Evolutionary conservation across 1,284 basidiomycete genomes (phyloP).

Genomic region (Mrakiaceae sp.): DNA sequence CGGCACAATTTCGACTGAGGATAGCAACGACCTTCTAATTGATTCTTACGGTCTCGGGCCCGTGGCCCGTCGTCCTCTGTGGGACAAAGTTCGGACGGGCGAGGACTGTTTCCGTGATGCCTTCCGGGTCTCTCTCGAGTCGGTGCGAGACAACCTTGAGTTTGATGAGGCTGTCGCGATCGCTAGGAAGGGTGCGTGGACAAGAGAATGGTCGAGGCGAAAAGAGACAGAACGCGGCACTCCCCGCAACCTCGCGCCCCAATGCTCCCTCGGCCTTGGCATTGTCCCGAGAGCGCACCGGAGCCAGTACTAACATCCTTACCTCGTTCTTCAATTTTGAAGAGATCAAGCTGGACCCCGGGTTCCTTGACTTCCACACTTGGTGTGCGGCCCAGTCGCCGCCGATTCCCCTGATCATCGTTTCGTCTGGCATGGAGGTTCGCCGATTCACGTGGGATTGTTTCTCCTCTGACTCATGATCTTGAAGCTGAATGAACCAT

Average conservation of each 20-base stretch:
- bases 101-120: slow-evolving; percentile 11
- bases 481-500: slow-evolving; percentile 27
- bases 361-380: slow-evolving; percentile 71
- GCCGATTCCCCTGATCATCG: slow-evolving; percentile 74
- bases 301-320: neutral
- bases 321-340: neutral
- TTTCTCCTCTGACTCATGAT: neutral
- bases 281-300: neutral
- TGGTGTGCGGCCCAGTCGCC: slow-evolving; percentile 57
- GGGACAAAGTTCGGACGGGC: slow-evolving; percentile 12
- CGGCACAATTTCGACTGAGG: slow-evolving; percentile 8
- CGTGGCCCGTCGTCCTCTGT: slow-evolving; percentile 2
- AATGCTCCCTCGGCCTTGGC: neutral
- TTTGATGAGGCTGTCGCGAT: slow-evolving; percentile 7
- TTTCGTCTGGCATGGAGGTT: slow-evolving; percentile 53
- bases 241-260: neutral
- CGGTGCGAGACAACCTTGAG: neutral
- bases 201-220: neutral
- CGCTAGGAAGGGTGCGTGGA: slow-evolving; percentile 8
- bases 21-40: slow-evolving; percentile 2
- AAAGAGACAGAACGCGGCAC: neutral
- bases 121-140: slow-evolving; percentile 6
- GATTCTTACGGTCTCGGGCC: slow-evolving; percentile 11
- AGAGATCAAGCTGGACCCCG: slow-evolving; percentile 67
- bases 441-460: neutral